A percentile compares a stretch with the other conserved stretches of the same genome.
phyloP scores from a whole-genome alignment of 2,329 filamentous ascomycete species.

The Capronia americana region DNA sequence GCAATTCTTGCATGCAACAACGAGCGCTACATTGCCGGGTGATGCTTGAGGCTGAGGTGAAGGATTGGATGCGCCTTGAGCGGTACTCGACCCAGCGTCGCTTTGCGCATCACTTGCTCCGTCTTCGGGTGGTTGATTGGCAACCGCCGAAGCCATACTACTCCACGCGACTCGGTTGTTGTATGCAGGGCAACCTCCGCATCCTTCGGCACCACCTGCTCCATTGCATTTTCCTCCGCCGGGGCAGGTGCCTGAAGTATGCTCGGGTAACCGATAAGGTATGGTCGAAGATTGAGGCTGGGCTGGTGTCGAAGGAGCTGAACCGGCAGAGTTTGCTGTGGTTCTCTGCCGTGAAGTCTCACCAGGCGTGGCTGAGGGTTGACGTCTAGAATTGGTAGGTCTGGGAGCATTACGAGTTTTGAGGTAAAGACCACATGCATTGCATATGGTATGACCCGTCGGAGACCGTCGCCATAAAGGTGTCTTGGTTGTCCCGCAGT shows the following conservation, averaged over 20 bases:
- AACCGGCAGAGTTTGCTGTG: conserved; percentile 31
- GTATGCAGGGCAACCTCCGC: conserved; percentile 93
- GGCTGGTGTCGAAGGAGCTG: conserved; percentile 44
- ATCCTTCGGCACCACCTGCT: conserved; percentile 92
- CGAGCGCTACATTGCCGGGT: conserved; percentile 52
- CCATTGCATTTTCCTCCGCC: conserved; percentile 95
- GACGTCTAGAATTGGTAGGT: conserved; percentile 87
- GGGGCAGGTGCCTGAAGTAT: conserved; percentile 82
- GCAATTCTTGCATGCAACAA: conserved; percentile 96
- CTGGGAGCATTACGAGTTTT: conserved; percentile 92
- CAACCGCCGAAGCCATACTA: conserved; percentile 24
- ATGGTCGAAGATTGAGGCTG: conserved; percentile 33
- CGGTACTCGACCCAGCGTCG: conserved; percentile 20
- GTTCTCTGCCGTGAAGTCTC: conserved; percentile 33
- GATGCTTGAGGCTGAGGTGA: conserved; percentile 24
- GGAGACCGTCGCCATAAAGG: conserved; percentile 94
- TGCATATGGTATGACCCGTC: conserved; percentile 93
- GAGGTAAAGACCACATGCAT: conserved; percentile 92
- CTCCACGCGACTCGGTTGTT: conserved; percentile 82
- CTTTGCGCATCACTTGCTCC: conserved; percentile 19
- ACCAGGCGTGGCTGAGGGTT: conserved; percentile 49
- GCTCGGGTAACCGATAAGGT: conserved; percentile 39
- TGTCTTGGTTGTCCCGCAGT: conserved; percentile 92
- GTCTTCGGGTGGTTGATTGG: conserved; percentile 10
- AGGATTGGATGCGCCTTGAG: conserved; percentile 11